Evolutionary conservation across 805 yeast species (phyloP), one percentile per base, ranked within the genome.

Genomic region (Wickerhamiella vanderwaltii): DNA sequence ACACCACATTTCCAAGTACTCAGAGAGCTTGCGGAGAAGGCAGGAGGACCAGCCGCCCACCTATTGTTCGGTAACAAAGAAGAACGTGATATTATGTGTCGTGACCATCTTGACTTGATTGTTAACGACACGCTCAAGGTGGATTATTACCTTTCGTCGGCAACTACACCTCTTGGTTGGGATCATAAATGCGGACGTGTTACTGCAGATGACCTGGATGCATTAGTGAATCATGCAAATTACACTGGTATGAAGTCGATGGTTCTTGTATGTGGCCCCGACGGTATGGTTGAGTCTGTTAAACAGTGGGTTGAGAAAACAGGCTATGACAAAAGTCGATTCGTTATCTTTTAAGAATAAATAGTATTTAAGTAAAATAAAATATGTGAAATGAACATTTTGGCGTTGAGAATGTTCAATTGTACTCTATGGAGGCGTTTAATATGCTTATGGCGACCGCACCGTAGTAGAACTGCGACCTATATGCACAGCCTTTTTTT

Each of bases 1-100:
- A 69, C 77, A 23, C 77, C 76, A 16, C 67, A 68, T 51, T 71
- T 66, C 55, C 75, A 70, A 55, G 68, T 71, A 52, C 51, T 71
- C 39, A 65, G 66, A 44, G 71, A 67, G 52, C 66, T 71, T 46
- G 56, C 66, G 43, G 56, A 59, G 49, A 63, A 65, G 53, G 66
- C 66, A 6, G 63, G 61, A 15, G 58, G 61, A 39, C 69, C 75
- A 44, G 56, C 63, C 53, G 67, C 69, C 34, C 58, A 60, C 35
- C 60, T 71, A 51, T 64, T 55, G 53, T 71, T 65, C 56, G 74
- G 75, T 29, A 63, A 65, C 46, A 48, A 59, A 39, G 56, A 65
- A 35, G 59, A 55, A 16, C 59, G 56, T 13, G 76, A 71, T 52
- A 66, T 71, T 39, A 61, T 71, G 54, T 57, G 69, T 53, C 64